Evolutionary conservation across 2,329 filamentous ascomycete genomes (phyloP).

Genomic region (Monilinia polystroma): DNA sequence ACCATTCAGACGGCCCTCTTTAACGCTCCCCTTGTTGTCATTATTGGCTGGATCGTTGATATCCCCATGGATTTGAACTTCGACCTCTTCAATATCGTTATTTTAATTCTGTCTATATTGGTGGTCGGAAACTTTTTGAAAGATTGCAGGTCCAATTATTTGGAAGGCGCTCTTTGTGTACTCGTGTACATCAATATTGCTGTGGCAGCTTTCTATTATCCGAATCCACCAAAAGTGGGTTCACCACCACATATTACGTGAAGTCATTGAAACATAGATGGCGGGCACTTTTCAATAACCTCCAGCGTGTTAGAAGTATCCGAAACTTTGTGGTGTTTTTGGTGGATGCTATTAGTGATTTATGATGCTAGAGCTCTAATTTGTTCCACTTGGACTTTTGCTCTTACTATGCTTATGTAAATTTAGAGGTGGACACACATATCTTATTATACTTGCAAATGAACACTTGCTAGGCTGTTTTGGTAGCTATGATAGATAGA

Average conservation of each 20-base stretch:
- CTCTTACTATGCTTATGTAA: not conserved
- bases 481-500: not conserved
- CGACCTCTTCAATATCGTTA: slow-evolving; percentile 80
- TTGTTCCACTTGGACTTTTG: not conserved
- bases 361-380: not conserved
- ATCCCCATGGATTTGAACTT: slow-evolving; percentile 78
- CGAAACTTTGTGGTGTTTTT: not conserved
- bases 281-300: not conserved
- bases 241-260: not conserved
- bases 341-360: not conserved
- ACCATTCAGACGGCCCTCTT: slow-evolving; percentile 88
- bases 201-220: slow-evolving; percentile 57
- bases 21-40: slow-evolving; percentile 78
- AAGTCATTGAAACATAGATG: not conserved
- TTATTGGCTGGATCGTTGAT: slow-evolving; percentile 76
- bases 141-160: slow-evolving; percentile 86
- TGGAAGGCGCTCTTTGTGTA: slow-evolving; percentile 81
- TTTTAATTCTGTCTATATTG: slow-evolving; percentile 75
- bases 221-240: slow-evolving; percentile 41
- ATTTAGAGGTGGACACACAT: not conserved
- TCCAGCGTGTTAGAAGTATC: not conserved
- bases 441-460: not conserved
- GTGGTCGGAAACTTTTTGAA: slow-evolving; percentile 85
- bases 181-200: slow-evolving; percentile 62
- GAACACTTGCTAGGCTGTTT: not conserved